A percentile compares a stretch with the other conserved stretches of the same genome.
Evolutionary conservation across 164 flowering plant genomes (phyloP).

Genomic region (Taxillus chinensis): DNA sequence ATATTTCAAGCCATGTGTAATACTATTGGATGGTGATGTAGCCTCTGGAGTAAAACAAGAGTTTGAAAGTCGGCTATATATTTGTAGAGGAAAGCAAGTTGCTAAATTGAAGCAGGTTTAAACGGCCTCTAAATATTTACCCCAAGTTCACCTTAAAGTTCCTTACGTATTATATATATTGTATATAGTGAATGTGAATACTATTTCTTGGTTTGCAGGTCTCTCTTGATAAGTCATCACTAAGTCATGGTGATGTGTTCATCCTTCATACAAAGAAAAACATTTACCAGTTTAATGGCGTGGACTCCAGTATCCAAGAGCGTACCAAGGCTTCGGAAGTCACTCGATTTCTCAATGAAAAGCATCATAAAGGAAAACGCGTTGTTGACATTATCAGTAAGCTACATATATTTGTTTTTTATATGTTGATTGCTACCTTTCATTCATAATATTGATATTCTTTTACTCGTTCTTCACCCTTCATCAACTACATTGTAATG

Average conservation of each 20-base stretch:
- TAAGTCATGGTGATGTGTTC: conserved; percentile 99
- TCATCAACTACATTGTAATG: not conserved
- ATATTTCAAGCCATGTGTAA: conserved; percentile 92
- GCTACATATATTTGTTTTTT: conserved; percentile 7
- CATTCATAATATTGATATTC: not conserved
- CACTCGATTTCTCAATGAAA: conserved; percentile 81
- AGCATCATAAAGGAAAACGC: conserved; percentile 84
- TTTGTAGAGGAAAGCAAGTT: conserved; percentile 82
- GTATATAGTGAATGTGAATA: conserved; percentile 3
- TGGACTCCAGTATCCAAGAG: conserved; percentile 95
- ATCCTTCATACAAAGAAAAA: conserved; percentile 79
- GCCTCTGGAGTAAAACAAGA: conserved; percentile 85
- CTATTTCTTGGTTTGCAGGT: conserved; percentile 45
- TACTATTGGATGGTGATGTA: conserved; percentile 95
- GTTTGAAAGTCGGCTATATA: conserved; percentile 81
- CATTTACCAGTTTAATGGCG: conserved; percentile 97
- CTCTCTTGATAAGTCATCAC: conserved; percentile 82
- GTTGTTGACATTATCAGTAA: conserved; percentile 93
- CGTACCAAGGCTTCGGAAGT: conserved; percentile 98
- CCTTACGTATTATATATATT: not conserved
- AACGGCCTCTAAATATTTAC: not conserved
- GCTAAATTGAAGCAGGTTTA: conserved; percentile 84
- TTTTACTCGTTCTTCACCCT: not conserved
- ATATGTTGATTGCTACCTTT: not conserved
- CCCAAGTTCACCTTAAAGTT: not conserved